Evolutionary conservation across 2,329 filamentous ascomycete species (phyloP), one percentile per base, ranked within the genome.

Genomic region (Fusarium sp.): DNA sequence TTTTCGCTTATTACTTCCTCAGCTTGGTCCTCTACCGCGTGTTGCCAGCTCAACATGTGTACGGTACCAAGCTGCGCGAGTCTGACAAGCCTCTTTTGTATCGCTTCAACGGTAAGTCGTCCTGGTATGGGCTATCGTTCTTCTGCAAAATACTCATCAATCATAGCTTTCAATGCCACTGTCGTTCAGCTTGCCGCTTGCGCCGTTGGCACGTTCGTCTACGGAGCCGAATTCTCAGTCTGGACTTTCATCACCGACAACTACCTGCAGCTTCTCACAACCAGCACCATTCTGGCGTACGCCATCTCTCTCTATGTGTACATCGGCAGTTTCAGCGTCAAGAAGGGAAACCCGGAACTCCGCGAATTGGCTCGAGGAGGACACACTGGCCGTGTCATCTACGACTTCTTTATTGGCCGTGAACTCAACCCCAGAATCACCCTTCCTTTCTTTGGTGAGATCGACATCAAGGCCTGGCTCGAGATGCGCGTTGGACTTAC

Each of bases 341-440:
- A 91, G 76, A 81, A 88, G 20, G 88, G 88, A 39, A 93, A 96
- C 76, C 81, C 85, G 1, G 85, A 91, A 22, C 80, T 88, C 61
- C 92, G 94, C 40, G 90, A 96, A 77, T 85, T 98, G 5, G 94
- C 94, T 1, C 86, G 86, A 7, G 94, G 94, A 28, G 94, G 94
- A 10, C 88, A 91, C 73, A 90, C 89, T 2, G 94, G 94, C 52
- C 97, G 94, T 78, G 82, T 93, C 63, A 83, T 97, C 33, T 97
- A 98, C 79, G 95, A 98, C 80, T 98, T 93, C 87, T 97, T 93
- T 80, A 97, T 98, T 68, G 95, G 95, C n/a, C 92, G 95, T 20
- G 95, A 97, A 78, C 89, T 97, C 58, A 98, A 97, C 81, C 95
- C 95, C 4, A 92, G 94, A 44, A 79, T 96, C 58, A 88, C 85